A percentile compares a stretch with the other conserved stretches of the same genome.
Evolutionary conservation across 108 stramenopile genomes (phyloP).

Genomic region (Skeletonema marinoi): DNA sequence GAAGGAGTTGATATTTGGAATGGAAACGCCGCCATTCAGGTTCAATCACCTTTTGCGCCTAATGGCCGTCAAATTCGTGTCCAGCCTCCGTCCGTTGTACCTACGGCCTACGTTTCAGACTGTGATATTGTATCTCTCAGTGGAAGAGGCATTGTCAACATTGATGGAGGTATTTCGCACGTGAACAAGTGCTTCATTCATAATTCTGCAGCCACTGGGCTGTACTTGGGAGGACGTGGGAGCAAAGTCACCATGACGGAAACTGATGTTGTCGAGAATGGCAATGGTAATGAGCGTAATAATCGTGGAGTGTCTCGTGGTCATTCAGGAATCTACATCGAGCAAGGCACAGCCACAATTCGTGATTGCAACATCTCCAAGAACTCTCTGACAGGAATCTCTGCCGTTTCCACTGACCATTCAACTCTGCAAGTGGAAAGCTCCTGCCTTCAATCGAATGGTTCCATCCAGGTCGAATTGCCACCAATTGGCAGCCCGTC

Average conservation of each 20-base stretch:
- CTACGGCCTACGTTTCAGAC: conserved; percentile 53
- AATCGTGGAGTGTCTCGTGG: conserved; percentile 75
- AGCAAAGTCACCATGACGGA: conserved; percentile 52
- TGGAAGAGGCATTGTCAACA: conserved; percentile 77
- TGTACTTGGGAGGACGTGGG: conserved; percentile 76
- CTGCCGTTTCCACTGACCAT: conserved; percentile 70
- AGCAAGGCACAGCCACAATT: conserved; percentile 76
- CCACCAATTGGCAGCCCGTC: conserved; percentile 59
- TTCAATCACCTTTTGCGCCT: conserved; percentile 59
- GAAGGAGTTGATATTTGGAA: conserved; percentile 83
- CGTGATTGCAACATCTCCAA: conserved; percentile 72
- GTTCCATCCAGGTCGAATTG: conserved; percentile 72
- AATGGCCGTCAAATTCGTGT: conserved; percentile 39
- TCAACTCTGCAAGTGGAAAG: conserved; percentile 60
- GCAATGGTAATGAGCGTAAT: conserved; percentile 59
- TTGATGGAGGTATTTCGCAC: conserved; percentile 67
- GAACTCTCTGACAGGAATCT: conserved; percentile 80
- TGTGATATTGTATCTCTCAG: conserved; percentile 63
- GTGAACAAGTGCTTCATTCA: conserved; percentile 64
- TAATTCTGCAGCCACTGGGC: conserved; percentile 83
- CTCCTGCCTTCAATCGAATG: conserved; percentile 73
- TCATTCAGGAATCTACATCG: conserved; percentile 82
- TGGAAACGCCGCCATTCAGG: conserved; percentile 82
- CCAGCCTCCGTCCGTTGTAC: conserved; percentile 28
- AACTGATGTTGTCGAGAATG: conserved; percentile 74